Percentiles rank a stretch among this genome's conserved stretches.
These are phyloP conservation scores for Canariomyces notabilis DNA, from an alignment of 2,329 filamentous ascomycete genomes.

Conservation along the genomic window DNA sequence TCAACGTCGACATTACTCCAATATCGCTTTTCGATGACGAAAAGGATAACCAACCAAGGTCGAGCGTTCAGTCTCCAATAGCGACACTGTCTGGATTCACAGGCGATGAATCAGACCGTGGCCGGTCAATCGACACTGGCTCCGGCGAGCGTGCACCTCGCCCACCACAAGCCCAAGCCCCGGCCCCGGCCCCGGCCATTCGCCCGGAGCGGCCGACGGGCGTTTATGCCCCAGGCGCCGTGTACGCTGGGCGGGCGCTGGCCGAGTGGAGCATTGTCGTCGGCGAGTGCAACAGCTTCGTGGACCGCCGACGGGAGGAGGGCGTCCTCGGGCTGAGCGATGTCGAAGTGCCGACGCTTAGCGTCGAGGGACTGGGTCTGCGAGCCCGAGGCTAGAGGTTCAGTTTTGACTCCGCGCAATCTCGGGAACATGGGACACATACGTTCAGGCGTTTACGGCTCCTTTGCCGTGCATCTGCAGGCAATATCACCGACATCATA, in stretches of 20 bases:
- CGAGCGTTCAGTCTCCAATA: conserved; percentile 14
- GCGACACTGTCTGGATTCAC: conserved; percentile 12
- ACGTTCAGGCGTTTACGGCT: too few species aligned
- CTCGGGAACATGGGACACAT: not conserved
- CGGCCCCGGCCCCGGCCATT: conserved; percentile 26
- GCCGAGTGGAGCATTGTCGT: conserved; percentile 75
- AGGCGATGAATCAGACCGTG: conserved; percentile 12
- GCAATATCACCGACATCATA: not conserved
- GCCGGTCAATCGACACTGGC: conserved; percentile 15
- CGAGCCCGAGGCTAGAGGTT: conserved; percentile 15
- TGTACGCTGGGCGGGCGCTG: conserved; percentile 66
- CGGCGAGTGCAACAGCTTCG: conserved; percentile 75
- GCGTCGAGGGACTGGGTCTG: conserved; percentile 54
- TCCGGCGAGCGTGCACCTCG: conserved; percentile 9
- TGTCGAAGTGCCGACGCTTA: conserved; percentile 64
- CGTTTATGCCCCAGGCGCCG: conserved; percentile 41
- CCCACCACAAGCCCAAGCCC: too few species aligned
- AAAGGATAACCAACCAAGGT: not conserved
- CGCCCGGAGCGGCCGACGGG: conserved; percentile 44
- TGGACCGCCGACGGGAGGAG: conserved; percentile 69
- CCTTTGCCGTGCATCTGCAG: not conserved
- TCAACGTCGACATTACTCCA: conserved; percentile 19
- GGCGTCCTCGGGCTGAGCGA: conserved; percentile 61
- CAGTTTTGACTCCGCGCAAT: not conserved
- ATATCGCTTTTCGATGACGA: conserved; percentile 13